A percentile compares a stretch with the other conserved stretches of the same genome.
These are phyloP conservation scores for Phaeosphaeria sp. DNA, from an alignment of 2,329 filamentous ascomycete species.

Conservation along the genomic window DNA sequence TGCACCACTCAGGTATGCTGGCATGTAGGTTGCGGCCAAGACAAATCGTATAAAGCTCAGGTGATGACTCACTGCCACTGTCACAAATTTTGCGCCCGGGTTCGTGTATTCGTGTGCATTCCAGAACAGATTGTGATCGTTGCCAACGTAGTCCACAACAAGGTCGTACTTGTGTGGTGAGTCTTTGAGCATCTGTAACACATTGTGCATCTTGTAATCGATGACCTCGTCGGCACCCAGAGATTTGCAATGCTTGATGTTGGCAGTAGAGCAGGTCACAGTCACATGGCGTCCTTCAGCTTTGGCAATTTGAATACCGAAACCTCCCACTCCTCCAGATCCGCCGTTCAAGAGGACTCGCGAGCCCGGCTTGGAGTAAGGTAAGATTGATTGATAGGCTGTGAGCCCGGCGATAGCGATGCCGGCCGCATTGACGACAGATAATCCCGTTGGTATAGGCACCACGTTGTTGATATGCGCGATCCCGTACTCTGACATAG, in stretches of 20 bases:
- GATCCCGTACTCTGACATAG: constrained; percentile 25
- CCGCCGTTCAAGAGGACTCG: constrained; percentile 68
- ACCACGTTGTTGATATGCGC: constrained; percentile 27
- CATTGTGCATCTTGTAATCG: constrained; percentile 60
- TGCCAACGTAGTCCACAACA: constrained; percentile 63
- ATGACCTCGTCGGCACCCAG: constrained; percentile 68
- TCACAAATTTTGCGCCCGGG: constrained; percentile 14
- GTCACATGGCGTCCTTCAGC: background rate
- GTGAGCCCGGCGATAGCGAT: constrained; percentile 19
- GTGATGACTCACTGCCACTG: constrained; percentile 41
- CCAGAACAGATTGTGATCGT: constrained; percentile 11
- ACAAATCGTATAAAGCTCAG: constrained; percentile 27
- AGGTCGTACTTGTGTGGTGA: constrained; percentile 57
- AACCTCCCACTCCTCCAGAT: constrained; percentile 64
- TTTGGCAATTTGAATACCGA: constrained; percentile 64
- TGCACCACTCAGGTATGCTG: background rate
- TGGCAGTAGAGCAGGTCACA: constrained; percentile 52
- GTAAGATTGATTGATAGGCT: constrained; percentile 40
- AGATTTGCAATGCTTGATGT: constrained; percentile 59
- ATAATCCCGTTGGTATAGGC: constrained; percentile 18
- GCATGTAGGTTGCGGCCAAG: background rate
- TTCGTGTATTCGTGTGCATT: constrained; percentile 9
- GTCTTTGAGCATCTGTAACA: constrained; percentile 54
- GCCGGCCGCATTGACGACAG: background rate
- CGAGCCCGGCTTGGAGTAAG: constrained; percentile 42